Percentiles rank a stretch among this genome's conserved stretches.
Evolutionary conservation across 2,329 filamentous ascomycete genomes (phyloP).

Genomic region (Scorias spongiosa): DNA sequence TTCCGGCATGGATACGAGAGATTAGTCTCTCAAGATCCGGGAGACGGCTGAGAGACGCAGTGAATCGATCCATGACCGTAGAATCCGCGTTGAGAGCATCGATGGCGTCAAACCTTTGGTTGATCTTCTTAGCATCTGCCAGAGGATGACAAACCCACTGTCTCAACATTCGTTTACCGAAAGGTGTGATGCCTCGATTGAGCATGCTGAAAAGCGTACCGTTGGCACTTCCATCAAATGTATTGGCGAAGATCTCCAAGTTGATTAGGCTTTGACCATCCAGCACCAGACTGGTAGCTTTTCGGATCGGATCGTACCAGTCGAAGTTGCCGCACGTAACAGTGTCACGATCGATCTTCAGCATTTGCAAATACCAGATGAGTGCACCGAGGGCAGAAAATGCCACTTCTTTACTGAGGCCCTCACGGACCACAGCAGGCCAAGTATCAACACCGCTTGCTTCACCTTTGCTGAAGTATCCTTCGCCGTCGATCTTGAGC

Average conservation of each 20-base stretch:
- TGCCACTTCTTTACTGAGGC: conserved; percentile 60
- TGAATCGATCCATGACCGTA: conserved; percentile 71
- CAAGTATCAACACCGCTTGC: conserved; percentile 49
- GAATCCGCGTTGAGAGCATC: conserved; percentile 79
- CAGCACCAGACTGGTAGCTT: conserved; percentile 73
- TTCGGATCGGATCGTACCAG: conserved; percentile 84
- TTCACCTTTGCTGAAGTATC: conserved; percentile 54
- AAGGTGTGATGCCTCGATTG: conserved; percentile 89
- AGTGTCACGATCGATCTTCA: conserved; percentile 80
- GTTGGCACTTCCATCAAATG: conserved; percentile 66
- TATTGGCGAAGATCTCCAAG: conserved; percentile 92
- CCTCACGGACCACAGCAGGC: conserved; percentile 59
- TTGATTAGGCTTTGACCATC: conserved; percentile 96
- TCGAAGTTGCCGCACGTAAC: conserved; percentile 83
- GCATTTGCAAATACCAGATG: conserved; percentile 62
- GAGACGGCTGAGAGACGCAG: conserved; percentile 74
- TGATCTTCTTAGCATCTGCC: conserved; percentile 74
- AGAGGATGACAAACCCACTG: conserved; percentile 97
- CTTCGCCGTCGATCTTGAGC: conserved; percentile 63
- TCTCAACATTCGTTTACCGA: conserved; percentile 88
- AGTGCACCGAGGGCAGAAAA: conserved; percentile 89
- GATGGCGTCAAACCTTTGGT: conserved; percentile 84
- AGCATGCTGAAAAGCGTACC: conserved; percentile 83
- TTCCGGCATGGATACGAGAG: conserved; percentile 81
- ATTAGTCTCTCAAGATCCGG: conserved; percentile 89